phyloP scores from a whole-genome alignment of 2,329 filamentous ascomycete genomes.

The Kalaharituber pfeilii region DNA sequence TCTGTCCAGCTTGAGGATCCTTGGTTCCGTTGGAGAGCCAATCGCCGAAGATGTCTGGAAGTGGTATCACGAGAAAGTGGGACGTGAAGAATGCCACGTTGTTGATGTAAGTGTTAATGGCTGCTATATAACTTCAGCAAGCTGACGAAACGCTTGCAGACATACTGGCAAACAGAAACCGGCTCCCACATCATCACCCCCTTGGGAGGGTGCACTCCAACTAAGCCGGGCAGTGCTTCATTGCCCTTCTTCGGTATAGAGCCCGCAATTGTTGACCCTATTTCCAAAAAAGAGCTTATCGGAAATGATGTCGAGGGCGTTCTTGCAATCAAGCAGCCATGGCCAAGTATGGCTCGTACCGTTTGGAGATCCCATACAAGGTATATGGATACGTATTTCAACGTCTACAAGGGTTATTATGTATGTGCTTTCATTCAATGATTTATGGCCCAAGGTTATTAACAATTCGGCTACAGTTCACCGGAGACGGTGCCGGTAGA shows the following conservation, averaged over 20 bases:
- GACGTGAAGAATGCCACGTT: conserved; percentile 81
- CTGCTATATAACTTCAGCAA: no score
- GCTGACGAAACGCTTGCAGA: conserved; percentile 43
- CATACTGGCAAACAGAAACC: conserved; percentile 99
- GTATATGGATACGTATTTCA: conserved; percentile 97
- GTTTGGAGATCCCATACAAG: conserved; percentile 96
- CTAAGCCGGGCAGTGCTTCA: conserved; percentile 89
- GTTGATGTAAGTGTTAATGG: conserved; percentile 81
- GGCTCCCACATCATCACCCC: conserved; percentile 93
- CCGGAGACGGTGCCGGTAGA: conserved; percentile 81
- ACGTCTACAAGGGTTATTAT: conserved; percentile 96
- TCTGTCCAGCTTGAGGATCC: conserved; percentile 75
- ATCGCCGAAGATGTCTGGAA: conserved; percentile 98
- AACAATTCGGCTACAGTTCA: conserved; percentile 41
- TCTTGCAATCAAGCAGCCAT: conserved; percentile 88
- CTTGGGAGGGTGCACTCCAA: conserved; percentile 79
- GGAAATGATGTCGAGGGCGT: conserved; percentile 97
- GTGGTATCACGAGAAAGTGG: conserved; percentile 94
- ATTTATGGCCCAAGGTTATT: not conserved
- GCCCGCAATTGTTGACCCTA: conserved; percentile 89
- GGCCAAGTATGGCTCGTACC: conserved; percentile 96
- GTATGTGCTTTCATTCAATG: conserved; percentile 38
- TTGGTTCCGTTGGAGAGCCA: conserved; percentile 91
- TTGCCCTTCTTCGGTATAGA: conserved; percentile 98
- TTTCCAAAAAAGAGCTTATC: conserved; percentile 79